Percentiles rank a stretch among this genome's conserved stretches.
Evolutionary conservation across 768 basidiomycete species (phyloP).

Genomic region (Serendipita sp.): DNA sequence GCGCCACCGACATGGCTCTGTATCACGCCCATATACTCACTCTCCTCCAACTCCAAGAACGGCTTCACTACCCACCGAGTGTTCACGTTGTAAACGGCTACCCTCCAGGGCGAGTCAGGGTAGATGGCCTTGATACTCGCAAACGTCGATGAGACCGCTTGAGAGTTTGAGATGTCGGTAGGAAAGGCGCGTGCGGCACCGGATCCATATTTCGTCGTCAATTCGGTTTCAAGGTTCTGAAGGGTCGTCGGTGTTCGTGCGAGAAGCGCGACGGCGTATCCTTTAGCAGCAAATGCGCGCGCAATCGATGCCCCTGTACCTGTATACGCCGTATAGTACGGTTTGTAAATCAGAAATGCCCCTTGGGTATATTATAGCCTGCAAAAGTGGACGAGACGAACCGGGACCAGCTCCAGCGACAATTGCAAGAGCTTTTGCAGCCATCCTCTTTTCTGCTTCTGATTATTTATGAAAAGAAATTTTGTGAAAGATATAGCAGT

Average conservation of each 20-base stretch:
- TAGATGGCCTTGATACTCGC: slow-evolving; percentile 8
- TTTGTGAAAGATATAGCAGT: no score
- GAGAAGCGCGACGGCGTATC: slow-evolving; percentile 14
- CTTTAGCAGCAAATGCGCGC: slow-evolving; percentile 1
- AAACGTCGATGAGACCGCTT: slow-evolving; percentile 12
- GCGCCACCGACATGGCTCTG: background rate
- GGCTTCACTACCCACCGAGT: slow-evolving; percentile 12
- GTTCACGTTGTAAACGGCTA: slow-evolving; percentile 15
- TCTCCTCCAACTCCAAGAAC: slow-evolving; percentile 15
- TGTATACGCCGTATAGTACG: background rate
- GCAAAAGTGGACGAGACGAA: background rate
- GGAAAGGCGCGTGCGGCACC: slow-evolving; percentile 11
- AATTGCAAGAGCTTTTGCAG: slow-evolving; percentile 8
- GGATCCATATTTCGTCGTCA: background rate
- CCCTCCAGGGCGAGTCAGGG: slow-evolving; percentile 9
- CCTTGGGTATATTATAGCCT: background rate
- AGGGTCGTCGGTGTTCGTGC: slow-evolving; percentile 11
- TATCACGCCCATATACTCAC: slow-evolving; percentile 9
- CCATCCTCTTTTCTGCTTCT: background rate
- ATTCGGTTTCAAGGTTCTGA: slow-evolving; percentile 6
- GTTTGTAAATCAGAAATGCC: no score
- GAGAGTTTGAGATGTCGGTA: slow-evolving; percentile 10
- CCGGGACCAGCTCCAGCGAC: slow-evolving; percentile 12
- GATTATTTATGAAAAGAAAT: no score
- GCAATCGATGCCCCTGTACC: slow-evolving; percentile 13